Evolutionary conservation across 2,329 filamentous ascomycete genomes (phyloP).

Genomic region (Fusarium sp.): DNA sequence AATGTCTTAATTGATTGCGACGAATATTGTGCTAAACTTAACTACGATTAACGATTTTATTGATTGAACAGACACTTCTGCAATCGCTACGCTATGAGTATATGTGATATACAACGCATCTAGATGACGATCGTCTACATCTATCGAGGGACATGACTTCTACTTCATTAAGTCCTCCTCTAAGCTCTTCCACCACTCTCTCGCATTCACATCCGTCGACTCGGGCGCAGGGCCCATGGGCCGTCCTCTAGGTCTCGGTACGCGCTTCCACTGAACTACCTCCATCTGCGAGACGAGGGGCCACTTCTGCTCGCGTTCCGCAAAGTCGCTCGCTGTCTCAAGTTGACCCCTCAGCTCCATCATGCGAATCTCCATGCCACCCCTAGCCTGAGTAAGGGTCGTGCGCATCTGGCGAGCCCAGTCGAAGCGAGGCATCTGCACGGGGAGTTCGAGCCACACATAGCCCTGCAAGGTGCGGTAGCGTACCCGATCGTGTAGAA

Average conservation of each 20-base stretch:
- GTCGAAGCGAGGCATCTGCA: slow-evolving; percentile 39
- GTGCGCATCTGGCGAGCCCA: slow-evolving; percentile 42
- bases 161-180: slow-evolving; percentile 53
- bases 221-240: slow-evolving; percentile 42
- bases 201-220: slow-evolving; percentile 28
- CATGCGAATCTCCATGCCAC: slow-evolving; percentile 21
- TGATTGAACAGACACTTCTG: not conserved
- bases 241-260: slow-evolving; percentile 40
- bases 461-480: slow-evolving; percentile 55
- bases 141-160: not conserved
- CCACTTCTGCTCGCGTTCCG: slow-evolving; percentile 36
- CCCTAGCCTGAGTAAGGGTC: slow-evolving; percentile 50
- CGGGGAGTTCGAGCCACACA: slow-evolving; percentile 47
- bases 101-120: slow-evolving; percentile 4
- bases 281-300: slow-evolving; percentile 42
- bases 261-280: slow-evolving; percentile 47
- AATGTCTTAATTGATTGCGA: not conserved
- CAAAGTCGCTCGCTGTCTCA: slow-evolving; percentile 26
- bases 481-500: slow-evolving; percentile 50
- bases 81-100: not conserved
- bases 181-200: slow-evolving; percentile 51
- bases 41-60: not conserved
- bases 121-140: slow-evolving; percentile 17
- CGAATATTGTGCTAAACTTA: not conserved
- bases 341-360: slow-evolving; percentile 32